Evolutionary conservation across 2,329 filamentous ascomycete genomes (phyloP).

Genomic region (Madurella mycetomatis): DNA sequence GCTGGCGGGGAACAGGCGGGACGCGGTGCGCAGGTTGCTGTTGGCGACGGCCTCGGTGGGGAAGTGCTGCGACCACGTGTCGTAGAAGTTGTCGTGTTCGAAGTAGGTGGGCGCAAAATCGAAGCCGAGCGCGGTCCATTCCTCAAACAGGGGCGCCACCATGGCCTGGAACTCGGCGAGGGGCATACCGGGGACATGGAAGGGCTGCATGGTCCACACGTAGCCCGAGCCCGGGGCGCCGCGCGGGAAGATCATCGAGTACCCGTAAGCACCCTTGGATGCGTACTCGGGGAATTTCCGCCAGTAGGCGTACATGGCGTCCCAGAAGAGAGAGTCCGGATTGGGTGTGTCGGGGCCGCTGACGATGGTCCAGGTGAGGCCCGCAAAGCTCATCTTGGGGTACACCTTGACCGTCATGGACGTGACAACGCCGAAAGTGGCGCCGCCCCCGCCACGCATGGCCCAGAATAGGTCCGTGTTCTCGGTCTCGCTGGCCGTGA

Average conservation of each 20-base stretch:
- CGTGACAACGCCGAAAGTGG: slow-evolving; percentile 37
- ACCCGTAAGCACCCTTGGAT: slow-evolving; percentile 30
- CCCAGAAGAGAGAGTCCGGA: slow-evolving; percentile 38
- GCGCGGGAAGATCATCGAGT: slow-evolving; percentile 27
- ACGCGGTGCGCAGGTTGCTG: slow-evolving; percentile 22
- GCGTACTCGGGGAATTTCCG: slow-evolving; percentile 27
- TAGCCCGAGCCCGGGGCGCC: slow-evolving; percentile 18
- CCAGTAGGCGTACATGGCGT: slow-evolving; percentile 29
- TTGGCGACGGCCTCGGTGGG: slow-evolving; percentile 40
- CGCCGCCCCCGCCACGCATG: slow-evolving; percentile 42
- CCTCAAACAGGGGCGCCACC: slow-evolving; percentile 24
- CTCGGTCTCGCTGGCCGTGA: slow-evolving; percentile 37
- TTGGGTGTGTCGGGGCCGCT: slow-evolving; percentile 36
- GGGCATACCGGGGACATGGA: slow-evolving; percentile 24
- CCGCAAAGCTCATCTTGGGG: slow-evolving; percentile 19
- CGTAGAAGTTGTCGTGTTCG: slow-evolving; percentile 22
- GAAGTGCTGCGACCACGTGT: slow-evolving; percentile 27
- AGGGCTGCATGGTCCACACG: slow-evolving; percentile 28
- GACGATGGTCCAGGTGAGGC: slow-evolving; percentile 21
- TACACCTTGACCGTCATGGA: slow-evolving; percentile 23
- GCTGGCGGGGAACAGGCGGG: slow-evolving; percentile 19
- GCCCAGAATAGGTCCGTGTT: slow-evolving; percentile 49
- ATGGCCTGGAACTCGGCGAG: slow-evolving; percentile 21
- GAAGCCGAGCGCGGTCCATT: slow-evolving; percentile 26
- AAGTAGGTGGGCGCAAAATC: slow-evolving; percentile 20